Conservation (phyloP, 148 eudicot genomes). For the Fagopyrum homotropicum region DNA sequence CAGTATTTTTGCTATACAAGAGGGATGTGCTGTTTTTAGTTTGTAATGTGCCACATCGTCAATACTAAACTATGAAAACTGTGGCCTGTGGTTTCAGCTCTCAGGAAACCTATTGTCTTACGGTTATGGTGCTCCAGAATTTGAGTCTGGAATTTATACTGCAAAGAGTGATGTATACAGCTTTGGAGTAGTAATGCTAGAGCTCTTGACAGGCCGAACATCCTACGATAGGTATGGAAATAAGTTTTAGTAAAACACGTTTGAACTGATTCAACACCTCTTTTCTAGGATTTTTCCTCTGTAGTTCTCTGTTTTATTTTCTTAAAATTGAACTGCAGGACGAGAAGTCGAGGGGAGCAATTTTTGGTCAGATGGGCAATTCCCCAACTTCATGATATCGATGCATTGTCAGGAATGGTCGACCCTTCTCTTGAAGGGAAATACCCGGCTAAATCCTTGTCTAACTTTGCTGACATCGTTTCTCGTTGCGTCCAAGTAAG, state of each 20-base stretch:
- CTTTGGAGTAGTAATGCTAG: slow-evolving; percentile 97
- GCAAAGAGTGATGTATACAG: slow-evolving; percentile 86
- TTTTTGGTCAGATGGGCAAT: slow-evolving; percentile 90
- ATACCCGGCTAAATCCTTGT: slow-evolving; percentile 69
- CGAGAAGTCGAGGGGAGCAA: slow-evolving; percentile 70
- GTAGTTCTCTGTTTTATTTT: neutral
- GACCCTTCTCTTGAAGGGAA: slow-evolving; percentile 75
- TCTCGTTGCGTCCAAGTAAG: slow-evolving; percentile 84
- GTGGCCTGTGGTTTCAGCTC: slow-evolving; percentile 41
- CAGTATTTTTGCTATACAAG: neutral
- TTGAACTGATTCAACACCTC: neutral
- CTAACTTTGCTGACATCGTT: slow-evolving; percentile 83
- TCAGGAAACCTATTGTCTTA: slow-evolving; percentile 81
- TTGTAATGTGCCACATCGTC: neutral
- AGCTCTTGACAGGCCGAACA: slow-evolving; percentile 88
- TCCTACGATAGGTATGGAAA: slow-evolving; percentile 79
- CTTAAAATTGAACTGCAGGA: slow-evolving; percentile 29
- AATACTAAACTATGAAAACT: neutral
- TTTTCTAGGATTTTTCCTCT: neutral
- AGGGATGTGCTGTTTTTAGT: neutral
- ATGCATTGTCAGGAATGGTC: slow-evolving; percentile 85
- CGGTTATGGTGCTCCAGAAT: slow-evolving; percentile 97
- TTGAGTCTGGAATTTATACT: slow-evolving; percentile 86
- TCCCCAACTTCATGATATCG: slow-evolving; percentile 98
- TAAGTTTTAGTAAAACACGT: neutral